phyloP scores from a whole-genome alignment of 2,329 filamentous ascomycete species.

The Monosporascus sp. region DNA sequence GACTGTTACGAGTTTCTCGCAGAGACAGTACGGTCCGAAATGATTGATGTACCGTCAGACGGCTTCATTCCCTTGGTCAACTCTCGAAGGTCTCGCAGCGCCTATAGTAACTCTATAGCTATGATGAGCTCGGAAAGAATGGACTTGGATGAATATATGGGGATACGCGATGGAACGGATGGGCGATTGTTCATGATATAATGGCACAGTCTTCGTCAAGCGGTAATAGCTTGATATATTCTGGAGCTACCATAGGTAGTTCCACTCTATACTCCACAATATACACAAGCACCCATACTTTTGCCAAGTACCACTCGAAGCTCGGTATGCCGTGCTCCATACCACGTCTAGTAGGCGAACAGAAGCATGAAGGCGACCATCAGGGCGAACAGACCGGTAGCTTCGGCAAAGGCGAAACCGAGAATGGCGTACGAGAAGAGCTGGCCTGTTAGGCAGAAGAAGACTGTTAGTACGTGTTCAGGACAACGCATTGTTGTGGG shows the following conservation, averaged over 20 bases:
- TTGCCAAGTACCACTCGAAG: neutral
- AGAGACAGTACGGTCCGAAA: no score
- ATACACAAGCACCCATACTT: neutral
- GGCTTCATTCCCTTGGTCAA: no score
- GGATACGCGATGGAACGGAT: no score
- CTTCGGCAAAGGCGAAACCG: slow-evolving; percentile 60
- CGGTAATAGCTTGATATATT: neutral
- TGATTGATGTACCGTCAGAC: no score
- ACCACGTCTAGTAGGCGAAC: slow-evolving; percentile 8
- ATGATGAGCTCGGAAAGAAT: no score
- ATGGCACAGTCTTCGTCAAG: neutral
- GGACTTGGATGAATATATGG: no score
- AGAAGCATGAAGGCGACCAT: slow-evolving; percentile 33
- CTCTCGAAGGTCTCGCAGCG: no score
- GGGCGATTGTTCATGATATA: neutral
- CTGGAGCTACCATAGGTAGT: neutral
- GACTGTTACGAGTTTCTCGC: no score
- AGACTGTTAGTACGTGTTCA: neutral
- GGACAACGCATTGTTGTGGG: neutral
- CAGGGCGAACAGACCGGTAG: slow-evolving; percentile 54
- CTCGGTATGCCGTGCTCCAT: neutral
- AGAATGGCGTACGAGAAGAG: slow-evolving; percentile 56
- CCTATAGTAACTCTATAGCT: no score
- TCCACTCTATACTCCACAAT: neutral
- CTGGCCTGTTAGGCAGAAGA: slow-evolving; percentile 19